Base-by-base conservation (phyloP, 2,329 filamentous ascomycete genomes). In the Colletotrichum orchidophilum region DNA sequence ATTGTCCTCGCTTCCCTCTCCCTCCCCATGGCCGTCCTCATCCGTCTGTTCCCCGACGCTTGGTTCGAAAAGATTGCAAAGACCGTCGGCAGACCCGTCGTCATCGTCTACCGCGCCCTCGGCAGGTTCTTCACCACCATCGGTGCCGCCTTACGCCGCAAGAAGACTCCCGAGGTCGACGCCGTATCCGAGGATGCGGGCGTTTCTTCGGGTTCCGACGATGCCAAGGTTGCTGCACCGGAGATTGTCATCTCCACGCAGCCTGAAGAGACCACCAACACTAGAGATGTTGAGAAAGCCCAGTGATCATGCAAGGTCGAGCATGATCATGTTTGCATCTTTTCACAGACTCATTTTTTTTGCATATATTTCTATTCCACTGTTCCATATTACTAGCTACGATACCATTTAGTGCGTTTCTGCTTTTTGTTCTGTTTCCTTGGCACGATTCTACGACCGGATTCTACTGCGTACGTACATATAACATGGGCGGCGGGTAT, bases 21-120 rank as follows among this genome's bases (percentile, higher is more conserved):
- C 26, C 77, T 89, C 11, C 87, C 87, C 1, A 84, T 86, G 80
- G 87, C 84, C 31, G 76, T 86, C 31, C 76, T 84, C 42, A 81
- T 89, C 62, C 80, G 87, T 9, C 77, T 86, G 1, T 84, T 89
- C 66, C 87, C 87, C 1, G 87, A 89, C 74, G 70, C 70, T 5
- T 80, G 78, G 78, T 83, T 83, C 54, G 96, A 98, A 88, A 99
- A 99, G 78, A 99, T 99, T 75, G 96, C 99, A 96, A 99, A 98
- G 74, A 99, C 96, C 83, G 95, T 98, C 21, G 96, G 96, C 85
- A 98, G 99, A 2, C 96, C 96, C 18, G 96, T 99, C 1, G 96
- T 98, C 74, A 95, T 91, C 26, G 96, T 99, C 88, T 99, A 71
- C 64, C 81, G 76, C 27, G 75, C 63, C 24, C 77, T 80, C 13